phyloP scores from a whole-genome alignment of 139 green algal species.

The Chlamydomonas sp. region DNA sequence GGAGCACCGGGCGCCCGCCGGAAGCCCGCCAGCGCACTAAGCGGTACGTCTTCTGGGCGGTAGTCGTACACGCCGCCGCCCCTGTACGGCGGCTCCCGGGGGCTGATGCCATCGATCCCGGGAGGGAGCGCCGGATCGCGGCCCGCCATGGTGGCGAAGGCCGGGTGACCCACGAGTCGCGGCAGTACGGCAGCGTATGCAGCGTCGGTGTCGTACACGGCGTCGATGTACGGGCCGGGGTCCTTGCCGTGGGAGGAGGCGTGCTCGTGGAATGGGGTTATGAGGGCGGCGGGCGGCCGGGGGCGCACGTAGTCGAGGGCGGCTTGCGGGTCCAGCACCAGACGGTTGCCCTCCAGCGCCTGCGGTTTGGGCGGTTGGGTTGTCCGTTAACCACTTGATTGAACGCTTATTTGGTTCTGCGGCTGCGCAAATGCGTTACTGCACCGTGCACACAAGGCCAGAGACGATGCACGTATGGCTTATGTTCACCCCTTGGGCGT shows the following conservation, averaged over 20 bases:
- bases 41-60: conserved; percentile 46
- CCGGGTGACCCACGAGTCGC: neutral
- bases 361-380: neutral
- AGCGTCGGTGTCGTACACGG: conserved; percentile 17
- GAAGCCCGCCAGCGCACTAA: conserved; percentile 38
- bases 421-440: no score
- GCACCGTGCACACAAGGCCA: no score
- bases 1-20: neutral
- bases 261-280: neutral
- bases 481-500: no score
- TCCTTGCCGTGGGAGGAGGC: neutral
- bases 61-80: neutral
- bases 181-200: neutral
- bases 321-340: conserved; percentile 21
- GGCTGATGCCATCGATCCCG: conserved; percentile 4
- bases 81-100: neutral
- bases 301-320: conserved; percentile 22
- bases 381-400: no score
- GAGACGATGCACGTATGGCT: no score
- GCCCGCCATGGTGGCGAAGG: neutral
- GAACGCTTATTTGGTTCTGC: no score
- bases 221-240: conserved; percentile 17
- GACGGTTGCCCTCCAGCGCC: conserved; percentile 33
- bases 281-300: neutral
- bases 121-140: neutral